Evolutionary conservation across 257 asterid species (phyloP), one percentile per base, ranked within the genome.

Genomic region (Eucommia ulmoides): DNA sequence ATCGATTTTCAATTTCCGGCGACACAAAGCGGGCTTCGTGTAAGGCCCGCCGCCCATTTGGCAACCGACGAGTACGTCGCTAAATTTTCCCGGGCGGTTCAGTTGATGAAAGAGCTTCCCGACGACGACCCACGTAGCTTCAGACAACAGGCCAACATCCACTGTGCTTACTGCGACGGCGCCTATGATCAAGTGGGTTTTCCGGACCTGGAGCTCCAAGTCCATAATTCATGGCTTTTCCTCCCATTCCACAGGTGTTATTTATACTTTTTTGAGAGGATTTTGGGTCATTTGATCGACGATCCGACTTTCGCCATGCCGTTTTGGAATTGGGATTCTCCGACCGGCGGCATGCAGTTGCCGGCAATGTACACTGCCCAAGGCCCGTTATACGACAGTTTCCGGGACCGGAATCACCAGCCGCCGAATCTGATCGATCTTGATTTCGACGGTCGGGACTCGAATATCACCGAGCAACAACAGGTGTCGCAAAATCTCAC

Each of bases 241-340:
- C n/a, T 38, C n/a, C 45, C 45, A 7, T 38, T 38, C 17, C 45
- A 38, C 17, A 0, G 45, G 15, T 38, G 17, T 7, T 38, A 38
- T 14, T 38, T 1, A 1, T 38, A 38, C 45, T 38, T 38, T 1
- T 38, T 0, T 1, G 45, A 38, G 17, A 38, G 17, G n/a, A 38
- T 38, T 0, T 14, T 38, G 1, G 15, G 0, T 3, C 12, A 38
- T 3, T 38, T 38, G 45, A 38, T 38, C 45, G 45, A 15, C 0
- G 45, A 38, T 19, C 45, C 45, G 3, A 6, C 2, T 38, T 3
- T 38, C 16, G 45, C 45, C 21, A 2, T 0, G 41, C 16, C 7
- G 50, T 74, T 35, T 19, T 74, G 81, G 74, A 70, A 74, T 50
- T 74, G 77, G 81, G 77, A 74, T 38, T 25, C 55, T 17, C 81